Conservation (phyloP, 2,329 filamentous ascomycete species). For the Colletotrichum costaricense region DNA sequence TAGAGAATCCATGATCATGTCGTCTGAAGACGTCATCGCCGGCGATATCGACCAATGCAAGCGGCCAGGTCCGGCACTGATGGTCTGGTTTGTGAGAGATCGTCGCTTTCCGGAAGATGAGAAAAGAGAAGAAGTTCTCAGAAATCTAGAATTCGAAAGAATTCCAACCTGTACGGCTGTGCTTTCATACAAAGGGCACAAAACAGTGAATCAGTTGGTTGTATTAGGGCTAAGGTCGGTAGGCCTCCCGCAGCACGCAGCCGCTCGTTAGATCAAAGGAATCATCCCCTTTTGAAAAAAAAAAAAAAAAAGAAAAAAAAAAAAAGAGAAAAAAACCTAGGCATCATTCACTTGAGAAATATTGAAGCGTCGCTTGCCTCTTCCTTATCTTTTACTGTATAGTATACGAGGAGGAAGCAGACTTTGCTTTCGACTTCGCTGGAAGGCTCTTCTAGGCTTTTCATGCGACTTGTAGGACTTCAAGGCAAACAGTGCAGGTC, state of each 20-base stretch:
- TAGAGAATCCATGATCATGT: neutral
- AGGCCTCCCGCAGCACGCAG: neutral
- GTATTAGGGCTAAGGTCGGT: neutral
- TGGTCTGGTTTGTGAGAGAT: neutral
- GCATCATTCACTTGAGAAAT: no score
- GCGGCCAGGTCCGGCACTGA: neutral
- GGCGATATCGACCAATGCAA: neutral
- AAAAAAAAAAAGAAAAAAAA: no score
- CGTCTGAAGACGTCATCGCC: neutral
- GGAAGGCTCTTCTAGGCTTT: no score
- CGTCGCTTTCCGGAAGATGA: neutral
- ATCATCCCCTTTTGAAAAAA: no score
- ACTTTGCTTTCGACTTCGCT: no score
- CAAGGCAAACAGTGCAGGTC: neutral
- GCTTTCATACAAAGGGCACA: neutral
- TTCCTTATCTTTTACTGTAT: no score
- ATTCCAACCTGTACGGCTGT: neutral
- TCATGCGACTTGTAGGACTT: no score
- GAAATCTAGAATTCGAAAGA: neutral
- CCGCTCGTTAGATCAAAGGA: neutral
- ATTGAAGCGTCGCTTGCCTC: no score
- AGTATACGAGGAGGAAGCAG: no score
- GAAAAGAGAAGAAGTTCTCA: neutral
- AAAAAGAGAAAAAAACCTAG: no score
- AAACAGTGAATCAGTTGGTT: neutral